Conservation (phyloP, 805 yeast species). For the Yarrowia sp. region DNA sequence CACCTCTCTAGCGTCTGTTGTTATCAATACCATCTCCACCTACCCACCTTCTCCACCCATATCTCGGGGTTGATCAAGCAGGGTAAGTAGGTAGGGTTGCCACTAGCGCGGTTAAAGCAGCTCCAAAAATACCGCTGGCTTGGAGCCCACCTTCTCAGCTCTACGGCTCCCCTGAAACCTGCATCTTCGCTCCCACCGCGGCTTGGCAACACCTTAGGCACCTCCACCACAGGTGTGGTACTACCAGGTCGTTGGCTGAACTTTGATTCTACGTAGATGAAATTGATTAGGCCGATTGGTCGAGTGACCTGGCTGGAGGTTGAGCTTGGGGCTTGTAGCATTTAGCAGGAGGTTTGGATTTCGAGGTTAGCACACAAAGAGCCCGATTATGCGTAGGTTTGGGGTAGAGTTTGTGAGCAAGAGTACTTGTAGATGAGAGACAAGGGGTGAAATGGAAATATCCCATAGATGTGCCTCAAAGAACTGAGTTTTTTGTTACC, state of each 20-base stretch:
- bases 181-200: not conserved
- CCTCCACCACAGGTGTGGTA: not conserved
- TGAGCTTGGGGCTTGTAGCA: not conserved
- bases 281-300: conserved; percentile 13
- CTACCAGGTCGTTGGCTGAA: not conserved
- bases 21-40: not conserved
- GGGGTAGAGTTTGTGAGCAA: conserved; percentile 1
- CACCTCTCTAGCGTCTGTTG: too few relatives aligned
- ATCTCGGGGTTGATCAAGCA: conserved; percentile 1
- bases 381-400: not conserved
- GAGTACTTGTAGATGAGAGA: not conserved
- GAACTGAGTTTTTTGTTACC: too few relatives aligned
- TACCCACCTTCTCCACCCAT: not conserved
- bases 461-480: too few relatives aligned
- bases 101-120: not conserved
- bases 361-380: not conserved
- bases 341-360: not conserved
- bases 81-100: not conserved
- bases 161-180: not conserved
- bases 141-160: not conserved
- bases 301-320: conserved; percentile 11
- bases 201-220: conserved; percentile 5
- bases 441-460: too few relatives aligned
- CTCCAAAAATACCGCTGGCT: not conserved
- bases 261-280: not conserved